Evolutionary conservation across 495 filamentous ascomycete species (phyloP).

Genomic region (Letharia lupina): DNA sequence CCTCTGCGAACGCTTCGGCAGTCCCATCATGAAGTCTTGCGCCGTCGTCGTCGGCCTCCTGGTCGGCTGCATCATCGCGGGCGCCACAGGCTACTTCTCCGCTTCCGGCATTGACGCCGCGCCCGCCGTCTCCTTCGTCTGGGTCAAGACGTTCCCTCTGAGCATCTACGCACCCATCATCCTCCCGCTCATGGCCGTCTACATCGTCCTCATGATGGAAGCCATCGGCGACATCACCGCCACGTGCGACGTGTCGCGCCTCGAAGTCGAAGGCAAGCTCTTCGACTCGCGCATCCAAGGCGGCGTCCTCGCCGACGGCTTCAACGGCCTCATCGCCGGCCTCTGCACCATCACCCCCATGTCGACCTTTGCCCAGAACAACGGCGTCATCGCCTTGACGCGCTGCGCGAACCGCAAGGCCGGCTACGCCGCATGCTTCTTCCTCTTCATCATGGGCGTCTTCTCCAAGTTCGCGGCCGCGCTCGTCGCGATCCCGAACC

Average conservation of each 20-base stretch:
- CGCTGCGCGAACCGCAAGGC: constrained; percentile 83
- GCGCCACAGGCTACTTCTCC: constrained; percentile 77
- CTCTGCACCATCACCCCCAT: constrained; percentile 81
- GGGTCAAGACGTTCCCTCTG: constrained; percentile 81
- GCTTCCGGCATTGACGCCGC: constrained; percentile 54
- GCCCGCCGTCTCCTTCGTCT: constrained; percentile 75
- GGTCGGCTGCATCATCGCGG: constrained; percentile 81
- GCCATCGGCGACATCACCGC: constrained; percentile 63
- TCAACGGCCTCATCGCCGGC: constrained; percentile 72
- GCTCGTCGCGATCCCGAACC: constrained; percentile 68
- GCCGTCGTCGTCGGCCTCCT: constrained; percentile 75
- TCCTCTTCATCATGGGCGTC: constrained; percentile 80
- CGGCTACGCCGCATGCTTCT: constrained; percentile 69
- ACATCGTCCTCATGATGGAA: constrained; percentile 82
- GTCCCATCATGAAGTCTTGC: constrained; percentile 66
- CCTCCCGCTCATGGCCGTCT: constrained; percentile 75
- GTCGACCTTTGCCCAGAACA: constrained; percentile 68
- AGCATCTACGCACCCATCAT: constrained; percentile 76
- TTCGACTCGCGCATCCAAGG: constrained; percentile 91
- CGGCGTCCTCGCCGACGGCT: constrained; percentile 75
- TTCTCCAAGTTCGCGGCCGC: constrained; percentile 91
- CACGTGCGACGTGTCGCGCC: constrained; percentile 67
- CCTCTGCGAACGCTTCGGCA: constrained; percentile 74
- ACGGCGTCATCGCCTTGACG: constrained; percentile 84
- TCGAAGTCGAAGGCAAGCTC: constrained; percentile 67